These are phyloP conservation scores for Mikania micrantha DNA, from an alignment of 129 eudicot genomes.

Conservation along the genomic window DNA sequence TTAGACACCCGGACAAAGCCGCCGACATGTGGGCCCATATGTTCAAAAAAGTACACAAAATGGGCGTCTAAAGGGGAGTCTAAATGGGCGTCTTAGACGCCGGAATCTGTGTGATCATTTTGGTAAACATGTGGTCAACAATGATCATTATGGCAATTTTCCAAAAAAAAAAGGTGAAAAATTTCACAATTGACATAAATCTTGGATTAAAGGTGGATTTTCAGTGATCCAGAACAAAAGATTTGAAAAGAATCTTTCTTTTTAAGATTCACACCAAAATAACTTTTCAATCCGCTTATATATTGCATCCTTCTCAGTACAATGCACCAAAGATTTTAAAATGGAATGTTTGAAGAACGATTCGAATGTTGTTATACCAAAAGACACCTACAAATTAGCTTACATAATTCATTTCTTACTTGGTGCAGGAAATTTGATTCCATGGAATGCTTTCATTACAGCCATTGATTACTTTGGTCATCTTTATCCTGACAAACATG, in stretches of 20 bases:
- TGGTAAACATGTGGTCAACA: no score
- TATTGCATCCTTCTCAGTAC: constrained; percentile 12
- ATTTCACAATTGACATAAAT: constrained; percentile 22
- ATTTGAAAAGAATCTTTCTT: constrained; percentile 32
- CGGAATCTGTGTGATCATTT: no score
- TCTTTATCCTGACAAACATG: constrained; percentile 60
- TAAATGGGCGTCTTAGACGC: no score
- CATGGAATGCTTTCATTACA: constrained; percentile 88
- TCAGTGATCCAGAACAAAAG: constrained; percentile 24
- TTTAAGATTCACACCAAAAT: constrained; percentile 1
- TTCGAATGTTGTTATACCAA: constrained; percentile 29
- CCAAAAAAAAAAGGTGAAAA: constrained; percentile 18
- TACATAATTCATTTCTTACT: constrained; percentile 75
- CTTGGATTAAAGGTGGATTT: constrained; percentile 10
- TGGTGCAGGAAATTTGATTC: constrained; percentile 91
- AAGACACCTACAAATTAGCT: constrained; percentile 59
- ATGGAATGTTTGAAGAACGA: constrained; percentile 40
- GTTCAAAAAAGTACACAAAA: no score
- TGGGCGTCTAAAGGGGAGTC: no score
- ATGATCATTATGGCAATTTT: no score
- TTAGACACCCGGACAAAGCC: no score
- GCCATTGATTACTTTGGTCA: constrained; percentile 72
- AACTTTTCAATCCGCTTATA: constrained; percentile 21
- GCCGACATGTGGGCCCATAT: no score
- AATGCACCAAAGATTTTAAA: constrained; percentile 1